These are phyloP conservation scores for Hanseniaspora taiwanica DNA, from an alignment of 805 yeast genomes.

Conservation along the genomic window DNA sequence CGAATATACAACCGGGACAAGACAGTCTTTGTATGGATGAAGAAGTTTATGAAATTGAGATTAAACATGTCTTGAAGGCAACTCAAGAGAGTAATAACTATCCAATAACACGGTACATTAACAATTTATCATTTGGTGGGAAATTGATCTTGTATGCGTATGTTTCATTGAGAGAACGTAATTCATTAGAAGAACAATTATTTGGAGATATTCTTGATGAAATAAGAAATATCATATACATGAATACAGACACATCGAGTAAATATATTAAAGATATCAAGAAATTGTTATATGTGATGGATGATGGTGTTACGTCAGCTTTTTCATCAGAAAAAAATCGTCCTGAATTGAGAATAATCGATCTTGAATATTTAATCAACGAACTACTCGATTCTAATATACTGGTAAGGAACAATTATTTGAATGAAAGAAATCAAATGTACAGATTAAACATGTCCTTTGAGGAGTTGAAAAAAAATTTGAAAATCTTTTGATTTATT, in stretches of 20 bases:
- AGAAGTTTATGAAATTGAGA: slow-evolving; percentile 22
- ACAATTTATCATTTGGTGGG: slow-evolving; percentile 48
- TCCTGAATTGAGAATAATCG: slow-evolving; percentile 46
- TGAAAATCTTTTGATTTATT: not conserved
- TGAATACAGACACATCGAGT: slow-evolving; percentile 15
- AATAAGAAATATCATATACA: slow-evolving; percentile 38
- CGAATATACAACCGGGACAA: slow-evolving; percentile 4
- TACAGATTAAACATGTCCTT: slow-evolving; percentile 39
- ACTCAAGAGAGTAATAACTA: slow-evolving; percentile 66
- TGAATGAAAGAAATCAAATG: slow-evolving; percentile 53
- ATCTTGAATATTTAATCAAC: slow-evolving; percentile 37
- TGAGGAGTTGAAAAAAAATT: slow-evolving; percentile 34
- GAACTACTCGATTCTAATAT: slow-evolving; percentile 75
- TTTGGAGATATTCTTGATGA: slow-evolving; percentile 75
- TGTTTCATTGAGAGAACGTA: slow-evolving; percentile 47
- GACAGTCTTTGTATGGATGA: not conserved
- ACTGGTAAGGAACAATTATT: slow-evolving; percentile 49
- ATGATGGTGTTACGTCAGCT: too few relatives aligned
- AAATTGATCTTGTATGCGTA: slow-evolving; percentile 65
- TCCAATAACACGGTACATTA: slow-evolving; percentile 49
- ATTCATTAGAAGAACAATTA: slow-evolving; percentile 56
- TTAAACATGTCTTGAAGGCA: slow-evolving; percentile 64
- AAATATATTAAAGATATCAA: slow-evolving; percentile 20
- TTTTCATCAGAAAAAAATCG: too few relatives aligned
- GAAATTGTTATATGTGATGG: slow-evolving; percentile 22